Conservation (phyloP, 441 rosid genomes). For the Populus hybrid region DNA sequence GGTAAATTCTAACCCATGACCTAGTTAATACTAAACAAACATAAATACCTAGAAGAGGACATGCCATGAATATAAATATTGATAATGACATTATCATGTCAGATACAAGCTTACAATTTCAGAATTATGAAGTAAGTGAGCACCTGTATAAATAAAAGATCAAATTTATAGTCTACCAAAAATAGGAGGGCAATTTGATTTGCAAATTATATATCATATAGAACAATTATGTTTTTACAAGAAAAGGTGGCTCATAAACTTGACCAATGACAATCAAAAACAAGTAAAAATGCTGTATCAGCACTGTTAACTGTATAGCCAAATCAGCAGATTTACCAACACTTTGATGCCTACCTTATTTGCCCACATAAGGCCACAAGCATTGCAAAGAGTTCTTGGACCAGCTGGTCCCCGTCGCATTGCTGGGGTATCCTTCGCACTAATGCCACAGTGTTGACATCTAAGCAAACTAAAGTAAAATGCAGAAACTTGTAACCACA, state of each 20-base stretch:
- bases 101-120: not conserved
- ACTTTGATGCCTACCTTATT: conserved; percentile 52
- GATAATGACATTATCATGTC: not conserved
- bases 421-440: conserved; percentile 78
- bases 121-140: not conserved
- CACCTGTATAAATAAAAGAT: not conserved
- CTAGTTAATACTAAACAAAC: not conserved
- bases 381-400: conserved; percentile 15
- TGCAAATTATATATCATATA: not conserved
- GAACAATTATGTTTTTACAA: not conserved
- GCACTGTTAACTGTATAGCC: not conserved
- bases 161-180: not conserved
- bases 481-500: conserved; percentile 11
- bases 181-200: not conserved
- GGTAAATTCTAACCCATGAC: not conserved
- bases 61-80: not conserved
- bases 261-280: not conserved
- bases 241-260: not conserved
- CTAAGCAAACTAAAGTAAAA: conserved; percentile 34
- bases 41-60: not conserved
- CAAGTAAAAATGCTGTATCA: not conserved
- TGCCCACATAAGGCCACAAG: conserved; percentile 90
- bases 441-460: conserved; percentile 74
- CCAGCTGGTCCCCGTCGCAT: conserved; percentile 96
- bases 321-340: not conserved